Percentiles rank a stretch among this genome's conserved stretches.
These are phyloP conservation scores for Fonsecaea monophora DNA, from an alignment of 2,329 filamentous ascomycete genomes.

Conservation along the genomic window DNA sequence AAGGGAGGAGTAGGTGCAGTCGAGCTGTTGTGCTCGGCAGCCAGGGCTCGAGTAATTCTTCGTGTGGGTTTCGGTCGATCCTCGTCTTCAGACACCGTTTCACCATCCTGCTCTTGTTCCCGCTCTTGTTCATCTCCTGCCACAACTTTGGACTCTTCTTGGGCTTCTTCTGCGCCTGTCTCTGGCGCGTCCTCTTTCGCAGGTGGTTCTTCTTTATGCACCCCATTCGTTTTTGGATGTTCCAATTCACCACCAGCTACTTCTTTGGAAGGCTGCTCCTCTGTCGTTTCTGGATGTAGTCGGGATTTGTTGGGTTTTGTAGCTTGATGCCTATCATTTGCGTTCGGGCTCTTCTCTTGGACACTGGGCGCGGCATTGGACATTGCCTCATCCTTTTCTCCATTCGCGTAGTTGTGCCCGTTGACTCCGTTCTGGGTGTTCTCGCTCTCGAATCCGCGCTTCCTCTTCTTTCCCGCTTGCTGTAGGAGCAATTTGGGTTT, in stretches of 20 bases:
- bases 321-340: background rate
- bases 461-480: conserved; percentile 33
- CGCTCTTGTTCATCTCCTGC: conserved; percentile 33
- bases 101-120: conserved; percentile 22
- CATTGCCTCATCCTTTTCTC: background rate
- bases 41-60: conserved; percentile 55
- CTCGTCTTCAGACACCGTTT: conserved; percentile 24
- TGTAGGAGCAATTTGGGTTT: conserved; percentile 33
- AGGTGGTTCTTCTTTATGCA: conserved; percentile 12
- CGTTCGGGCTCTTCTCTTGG: background rate
- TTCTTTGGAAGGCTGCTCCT: background rate
- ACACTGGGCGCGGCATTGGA: background rate
- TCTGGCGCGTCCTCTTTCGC: conserved; percentile 5
- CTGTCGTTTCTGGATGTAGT: background rate
- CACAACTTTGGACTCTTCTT: conserved; percentile 26
- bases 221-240: conserved; percentile 23
- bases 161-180: conserved; percentile 7
- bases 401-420: conserved; percentile 24
- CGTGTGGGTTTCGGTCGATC: conserved; percentile 50
- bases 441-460: conserved; percentile 25
- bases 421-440: conserved; percentile 32
- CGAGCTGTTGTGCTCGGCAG: conserved; percentile 49
- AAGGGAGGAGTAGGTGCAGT: conserved; percentile 40
- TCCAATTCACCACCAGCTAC: background rate
- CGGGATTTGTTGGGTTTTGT: background rate